These are phyloP conservation scores for Alnus glutinosa DNA, from an alignment of 306 rosid genomes.

Conservation along the genomic window DNA sequence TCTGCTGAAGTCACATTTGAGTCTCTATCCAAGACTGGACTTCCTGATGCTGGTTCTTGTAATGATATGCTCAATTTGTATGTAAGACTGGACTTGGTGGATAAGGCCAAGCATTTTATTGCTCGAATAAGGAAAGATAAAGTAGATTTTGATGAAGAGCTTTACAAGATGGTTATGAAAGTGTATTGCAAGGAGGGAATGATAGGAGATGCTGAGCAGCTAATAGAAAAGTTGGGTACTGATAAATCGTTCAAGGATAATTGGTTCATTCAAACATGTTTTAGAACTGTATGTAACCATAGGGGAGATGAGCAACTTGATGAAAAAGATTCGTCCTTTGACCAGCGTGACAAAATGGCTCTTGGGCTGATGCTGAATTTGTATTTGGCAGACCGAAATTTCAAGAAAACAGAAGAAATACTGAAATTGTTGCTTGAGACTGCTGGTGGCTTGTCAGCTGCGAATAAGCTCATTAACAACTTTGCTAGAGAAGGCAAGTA, in stretches of 20 bases:
- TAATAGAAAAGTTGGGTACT: constrained; percentile 52
- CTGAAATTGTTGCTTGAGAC: constrained; percentile 50
- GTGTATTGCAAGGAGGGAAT: constrained; percentile 78
- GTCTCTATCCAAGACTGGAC: constrained; percentile 75
- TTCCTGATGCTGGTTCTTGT: constrained; percentile 88
- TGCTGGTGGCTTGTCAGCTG: constrained; percentile 50
- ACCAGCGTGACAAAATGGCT: constrained; percentile 60
- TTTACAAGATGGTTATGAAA: constrained; percentile 64
- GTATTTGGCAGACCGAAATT: constrained; percentile 53
- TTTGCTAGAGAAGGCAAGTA: constrained; percentile 69
- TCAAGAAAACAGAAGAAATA: constrained; percentile 41
- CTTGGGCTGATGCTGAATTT: constrained; percentile 64
- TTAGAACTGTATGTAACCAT: constrained; percentile 42
- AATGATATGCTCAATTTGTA: constrained; percentile 75
- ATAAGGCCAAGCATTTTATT: constrained; percentile 69
- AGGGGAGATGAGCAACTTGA: constrained; percentile 44
- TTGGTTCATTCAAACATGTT: constrained; percentile 58
- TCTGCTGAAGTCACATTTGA: constrained; percentile 71
- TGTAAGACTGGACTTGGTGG: constrained; percentile 47
- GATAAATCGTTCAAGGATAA: constrained; percentile 34
- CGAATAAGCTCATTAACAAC: constrained; percentile 44
- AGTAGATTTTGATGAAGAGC: constrained; percentile 63
- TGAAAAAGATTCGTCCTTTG: constrained; percentile 38
- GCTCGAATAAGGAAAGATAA: constrained; percentile 48
- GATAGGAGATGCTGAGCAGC: constrained; percentile 60